A percentile compares a stretch with the other conserved stretches of the same genome.
Conservation (phyloP, 2,329 filamentous ascomycete genomes). For the Neocatenulostroma microsporum region DNA sequence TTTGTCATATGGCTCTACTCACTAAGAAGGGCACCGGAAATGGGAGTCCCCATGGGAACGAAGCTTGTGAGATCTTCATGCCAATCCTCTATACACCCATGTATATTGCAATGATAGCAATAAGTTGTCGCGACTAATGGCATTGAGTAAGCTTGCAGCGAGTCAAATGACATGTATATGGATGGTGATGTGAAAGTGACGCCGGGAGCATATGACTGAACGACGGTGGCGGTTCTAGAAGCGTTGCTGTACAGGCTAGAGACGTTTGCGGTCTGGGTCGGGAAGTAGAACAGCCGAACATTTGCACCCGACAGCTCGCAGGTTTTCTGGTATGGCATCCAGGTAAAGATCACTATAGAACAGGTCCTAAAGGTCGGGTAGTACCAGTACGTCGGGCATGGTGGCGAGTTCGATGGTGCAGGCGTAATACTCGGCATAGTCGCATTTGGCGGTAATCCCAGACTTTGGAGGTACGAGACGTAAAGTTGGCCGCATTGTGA, state of each 20-base stretch:
- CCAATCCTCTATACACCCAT: background rate
- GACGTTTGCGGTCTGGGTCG: conserved; percentile 6
- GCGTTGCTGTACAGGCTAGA: background rate
- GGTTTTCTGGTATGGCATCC: background rate
- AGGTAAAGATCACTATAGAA: background rate
- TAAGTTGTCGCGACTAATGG: background rate
- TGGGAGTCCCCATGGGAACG: background rate
- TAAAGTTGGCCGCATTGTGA: conserved; percentile 15
- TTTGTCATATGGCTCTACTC: no score
- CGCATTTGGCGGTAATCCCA: conserved; percentile 13
- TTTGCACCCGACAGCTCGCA: conserved; percentile 15
- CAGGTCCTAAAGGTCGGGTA: conserved; percentile 11
- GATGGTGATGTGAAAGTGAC: conserved; percentile 18
- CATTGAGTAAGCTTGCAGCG: conserved; percentile 3
- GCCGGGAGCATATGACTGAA: conserved; percentile 10
- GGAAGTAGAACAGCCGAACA: conserved; percentile 18
- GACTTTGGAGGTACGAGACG: conserved; percentile 14
- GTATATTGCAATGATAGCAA: background rate
- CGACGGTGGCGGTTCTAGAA: conserved; percentile 6
- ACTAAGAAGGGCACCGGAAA: background rate
- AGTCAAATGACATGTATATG: conserved; percentile 17
- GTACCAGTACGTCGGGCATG: conserved; percentile 12
- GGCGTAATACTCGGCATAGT: conserved; percentile 16
- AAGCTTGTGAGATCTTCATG: no score
- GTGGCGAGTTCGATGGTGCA: conserved; percentile 14